These are phyloP conservation scores for Rhodotorula paludigena DNA, from an alignment of 768 basidiomycete species.

Conservation along the genomic window DNA sequence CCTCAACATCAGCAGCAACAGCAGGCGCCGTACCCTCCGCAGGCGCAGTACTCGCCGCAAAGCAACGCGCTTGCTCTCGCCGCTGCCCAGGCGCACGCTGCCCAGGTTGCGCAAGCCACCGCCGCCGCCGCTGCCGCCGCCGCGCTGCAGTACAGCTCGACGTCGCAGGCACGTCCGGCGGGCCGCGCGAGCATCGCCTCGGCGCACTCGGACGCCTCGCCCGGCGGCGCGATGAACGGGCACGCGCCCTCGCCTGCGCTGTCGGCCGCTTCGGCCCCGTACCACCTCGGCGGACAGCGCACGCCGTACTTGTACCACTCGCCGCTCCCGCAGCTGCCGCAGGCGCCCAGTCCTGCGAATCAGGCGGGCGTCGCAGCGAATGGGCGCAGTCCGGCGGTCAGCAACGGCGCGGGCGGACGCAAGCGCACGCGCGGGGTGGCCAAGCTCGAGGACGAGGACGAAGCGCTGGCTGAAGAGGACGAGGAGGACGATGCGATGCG, in stretches of 20 bases:
- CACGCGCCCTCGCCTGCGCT: neutral
- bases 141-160: neutral
- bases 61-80: constrained; percentile 9
- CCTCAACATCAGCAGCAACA: neutral
- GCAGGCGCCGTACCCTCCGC: neutral
- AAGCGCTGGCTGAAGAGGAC: neutral
- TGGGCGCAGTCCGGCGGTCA: too few species aligned
- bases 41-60: constrained; percentile 7
- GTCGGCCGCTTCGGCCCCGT: neutral
- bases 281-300: neutral
- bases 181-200: neutral
- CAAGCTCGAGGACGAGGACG: neutral
- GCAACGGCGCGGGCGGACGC: too few species aligned
- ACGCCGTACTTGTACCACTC: constrained; percentile 29
- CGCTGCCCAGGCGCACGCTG: neutral
- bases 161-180: neutral
- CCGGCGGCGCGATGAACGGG: too few species aligned
- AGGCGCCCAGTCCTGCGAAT: constrained; percentile 1
- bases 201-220: neutral
- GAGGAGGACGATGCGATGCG: constrained; percentile 6
- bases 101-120: neutral
- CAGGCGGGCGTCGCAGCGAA: neutral
- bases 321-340: neutral
- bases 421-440: neutral
- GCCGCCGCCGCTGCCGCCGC: neutral